A percentile compares a stretch with the other conserved stretches of the same genome.
Evolutionary conservation across 2,329 filamentous ascomycete genomes (phyloP).

Genomic region (Cladosporium sp.): DNA sequence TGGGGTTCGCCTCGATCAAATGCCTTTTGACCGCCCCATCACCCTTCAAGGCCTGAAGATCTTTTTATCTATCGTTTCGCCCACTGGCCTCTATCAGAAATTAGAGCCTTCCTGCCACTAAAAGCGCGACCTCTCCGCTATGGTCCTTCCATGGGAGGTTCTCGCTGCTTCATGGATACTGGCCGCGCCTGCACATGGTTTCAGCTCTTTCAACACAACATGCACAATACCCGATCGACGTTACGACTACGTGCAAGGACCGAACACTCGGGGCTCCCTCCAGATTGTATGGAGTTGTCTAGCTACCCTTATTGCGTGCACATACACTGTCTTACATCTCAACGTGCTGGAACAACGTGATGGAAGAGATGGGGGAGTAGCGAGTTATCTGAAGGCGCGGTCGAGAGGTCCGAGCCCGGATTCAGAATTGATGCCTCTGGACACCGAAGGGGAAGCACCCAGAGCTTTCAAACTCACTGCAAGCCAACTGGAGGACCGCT

Average conservation of each 20-base stretch:
- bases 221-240: not conserved
- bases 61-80: no score
- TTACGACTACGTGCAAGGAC: not conserved
- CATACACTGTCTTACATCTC: constrained; percentile 34
- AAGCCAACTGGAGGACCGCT: not conserved
- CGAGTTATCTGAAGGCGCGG: not conserved
- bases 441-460: not conserved
- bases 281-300: constrained; percentile 32
- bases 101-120: no score
- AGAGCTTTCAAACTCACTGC: not conserved
- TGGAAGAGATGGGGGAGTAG: not conserved
- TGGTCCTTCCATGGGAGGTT: no score
- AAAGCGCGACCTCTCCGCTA: no score
- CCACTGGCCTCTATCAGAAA: no score
- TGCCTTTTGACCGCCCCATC: no score
- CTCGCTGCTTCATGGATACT: not conserved
- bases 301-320: constrained; percentile 31
- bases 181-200: not conserved
- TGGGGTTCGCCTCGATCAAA: no score
- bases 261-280: constrained; percentile 25
- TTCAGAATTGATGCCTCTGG: not conserved
- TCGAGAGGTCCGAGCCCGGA: not conserved
- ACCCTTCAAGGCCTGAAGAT: no score
- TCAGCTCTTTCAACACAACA: not conserved
- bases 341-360: constrained; percentile 27